These are phyloP conservation scores for Calonectria honghensis DNA, from an alignment of 2,329 filamentous ascomycete genomes.

Conservation along the genomic window DNA sequence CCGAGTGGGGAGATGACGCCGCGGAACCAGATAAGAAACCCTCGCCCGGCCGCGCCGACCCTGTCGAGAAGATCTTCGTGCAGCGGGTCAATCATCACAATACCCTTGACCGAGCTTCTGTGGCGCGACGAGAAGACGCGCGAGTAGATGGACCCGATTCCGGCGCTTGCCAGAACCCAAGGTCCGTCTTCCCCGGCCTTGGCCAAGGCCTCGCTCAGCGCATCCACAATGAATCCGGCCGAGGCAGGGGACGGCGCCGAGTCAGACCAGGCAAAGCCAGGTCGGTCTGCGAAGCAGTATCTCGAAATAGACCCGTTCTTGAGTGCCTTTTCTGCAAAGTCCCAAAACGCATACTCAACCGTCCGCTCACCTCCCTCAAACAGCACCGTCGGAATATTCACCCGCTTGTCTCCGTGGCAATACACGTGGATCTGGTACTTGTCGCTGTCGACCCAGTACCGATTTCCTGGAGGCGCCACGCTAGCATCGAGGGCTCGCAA, in stretches of 20 bases:
- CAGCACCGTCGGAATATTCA: conserved; percentile 83
- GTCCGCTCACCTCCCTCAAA: conserved; percentile 89
- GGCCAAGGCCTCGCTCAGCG: conserved; percentile 89
- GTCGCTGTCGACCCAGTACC: conserved; percentile 86
- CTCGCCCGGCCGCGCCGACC: conserved; percentile 80
- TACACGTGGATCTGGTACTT: conserved; percentile 92
- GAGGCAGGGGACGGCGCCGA: conserved; percentile 95
- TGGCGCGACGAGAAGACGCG: conserved; percentile 94
- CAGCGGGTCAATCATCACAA: conserved; percentile 90
- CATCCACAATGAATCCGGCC: conserved; percentile 93
- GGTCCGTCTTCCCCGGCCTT: conserved; percentile 88
- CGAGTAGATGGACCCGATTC: conserved; percentile 90
- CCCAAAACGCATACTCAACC: conserved; percentile 85
- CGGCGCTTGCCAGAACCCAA: conserved; percentile 91
- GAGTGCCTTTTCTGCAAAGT: conserved; percentile 85
- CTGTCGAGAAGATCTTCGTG: conserved; percentile 89
- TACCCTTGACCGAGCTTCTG: conserved; percentile 81
- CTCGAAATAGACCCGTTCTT: conserved; percentile 88
- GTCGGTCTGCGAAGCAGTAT: conserved; percentile 97
- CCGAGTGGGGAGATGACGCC: conserved; percentile 92
- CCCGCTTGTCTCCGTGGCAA: conserved; percentile 82
- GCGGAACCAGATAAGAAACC: conserved; percentile 90
- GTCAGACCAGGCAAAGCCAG: conserved; percentile 90
- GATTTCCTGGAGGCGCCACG: conserved; percentile 82
- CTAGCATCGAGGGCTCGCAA: conserved; percentile 87